phyloP scores from a whole-genome alignment of 1,284 basidiomycete genomes.

The Ceratobasidium sp. region DNA sequence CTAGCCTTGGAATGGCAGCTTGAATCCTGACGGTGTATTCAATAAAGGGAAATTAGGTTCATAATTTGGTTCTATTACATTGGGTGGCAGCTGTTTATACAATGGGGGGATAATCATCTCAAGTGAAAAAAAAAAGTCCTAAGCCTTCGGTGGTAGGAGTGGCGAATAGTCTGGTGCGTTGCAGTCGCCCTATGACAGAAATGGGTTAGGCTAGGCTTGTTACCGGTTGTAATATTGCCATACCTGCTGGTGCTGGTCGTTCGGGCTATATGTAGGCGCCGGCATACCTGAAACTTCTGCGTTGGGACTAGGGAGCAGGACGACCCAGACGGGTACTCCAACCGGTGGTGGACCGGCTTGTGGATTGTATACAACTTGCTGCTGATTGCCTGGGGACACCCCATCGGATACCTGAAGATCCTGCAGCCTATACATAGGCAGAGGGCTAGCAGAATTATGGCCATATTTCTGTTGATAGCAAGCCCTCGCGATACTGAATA shows the following conservation, averaged over 20 bases:
- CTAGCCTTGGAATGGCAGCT: no score
- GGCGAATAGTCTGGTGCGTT: not conserved
- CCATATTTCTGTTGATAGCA: slow-evolving; percentile 23
- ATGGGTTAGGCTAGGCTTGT: no score
- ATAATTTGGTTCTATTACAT: no score
- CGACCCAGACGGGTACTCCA: no score
- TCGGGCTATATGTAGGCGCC: not conserved
- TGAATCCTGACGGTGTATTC: no score
- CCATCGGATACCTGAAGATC: not conserved
- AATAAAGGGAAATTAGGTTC: no score
- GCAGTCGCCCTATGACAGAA: not conserved
- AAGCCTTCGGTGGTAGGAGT: not conserved
- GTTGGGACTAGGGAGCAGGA: not conserved
- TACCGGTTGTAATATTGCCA: no score
- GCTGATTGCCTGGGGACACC: not conserved
- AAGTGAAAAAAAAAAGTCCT: no score
- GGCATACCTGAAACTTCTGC: not conserved
- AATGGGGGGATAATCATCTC: no score
- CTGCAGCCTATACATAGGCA: not conserved
- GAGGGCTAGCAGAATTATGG: not conserved
- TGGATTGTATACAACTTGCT: slow-evolving; percentile 14
- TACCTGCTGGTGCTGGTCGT: not conserved
- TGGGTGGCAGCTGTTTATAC: no score
- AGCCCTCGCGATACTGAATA: slow-evolving; percentile 19
- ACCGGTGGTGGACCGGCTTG: not conserved